Evolutionary conservation across 192 early-diverging fungal species (phyloP).

Genomic region (Helicostylum pulchrum): DNA sequence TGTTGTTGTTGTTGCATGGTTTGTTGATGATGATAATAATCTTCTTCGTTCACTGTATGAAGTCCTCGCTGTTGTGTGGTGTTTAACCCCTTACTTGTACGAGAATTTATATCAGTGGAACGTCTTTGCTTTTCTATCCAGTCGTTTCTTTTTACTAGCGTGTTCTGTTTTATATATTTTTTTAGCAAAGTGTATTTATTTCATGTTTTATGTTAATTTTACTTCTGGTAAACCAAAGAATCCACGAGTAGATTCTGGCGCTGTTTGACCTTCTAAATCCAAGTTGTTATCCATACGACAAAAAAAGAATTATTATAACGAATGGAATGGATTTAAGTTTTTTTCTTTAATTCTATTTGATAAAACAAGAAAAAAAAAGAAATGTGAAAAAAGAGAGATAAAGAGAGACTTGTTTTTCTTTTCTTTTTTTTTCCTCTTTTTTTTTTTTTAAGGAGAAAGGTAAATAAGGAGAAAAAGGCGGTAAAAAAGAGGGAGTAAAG

Average conservation of each 20-base stretch:
- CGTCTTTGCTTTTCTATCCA: constrained; percentile 11
- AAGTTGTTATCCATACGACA: not conserved
- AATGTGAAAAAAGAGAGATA: not conserved
- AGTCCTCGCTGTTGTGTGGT: constrained; percentile 3
- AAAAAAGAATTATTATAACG: not conserved
- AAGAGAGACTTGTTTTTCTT: not conserved
- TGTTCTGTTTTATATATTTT: constrained; percentile 1
- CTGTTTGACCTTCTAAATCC: constrained; percentile 38
- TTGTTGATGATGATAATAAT: not conserved
- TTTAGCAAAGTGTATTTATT: no score
- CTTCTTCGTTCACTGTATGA: constrained; percentile 29
- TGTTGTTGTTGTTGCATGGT: not conserved
- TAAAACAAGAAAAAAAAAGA: not conserved
- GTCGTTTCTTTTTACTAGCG: constrained; percentile 6
- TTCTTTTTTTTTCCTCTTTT: not conserved
- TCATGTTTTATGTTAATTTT: no score
- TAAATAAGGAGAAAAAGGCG: not conserved
- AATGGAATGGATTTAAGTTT: not conserved
- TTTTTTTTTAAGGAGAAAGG: not conserved
- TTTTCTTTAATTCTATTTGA: not conserved
- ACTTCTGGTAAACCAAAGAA: constrained; percentile 33
- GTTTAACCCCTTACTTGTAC: not conserved
- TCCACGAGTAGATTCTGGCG: constrained; percentile 40
- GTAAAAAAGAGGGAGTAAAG: no score
- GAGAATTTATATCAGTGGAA: not conserved